A percentile compares a stretch with the other conserved stretches of the same genome.
These are phyloP conservation scores for Brachypodium distachyon DNA, from an alignment of 202 grass and related monocot genomes.

Conservation along the genomic window DNA sequence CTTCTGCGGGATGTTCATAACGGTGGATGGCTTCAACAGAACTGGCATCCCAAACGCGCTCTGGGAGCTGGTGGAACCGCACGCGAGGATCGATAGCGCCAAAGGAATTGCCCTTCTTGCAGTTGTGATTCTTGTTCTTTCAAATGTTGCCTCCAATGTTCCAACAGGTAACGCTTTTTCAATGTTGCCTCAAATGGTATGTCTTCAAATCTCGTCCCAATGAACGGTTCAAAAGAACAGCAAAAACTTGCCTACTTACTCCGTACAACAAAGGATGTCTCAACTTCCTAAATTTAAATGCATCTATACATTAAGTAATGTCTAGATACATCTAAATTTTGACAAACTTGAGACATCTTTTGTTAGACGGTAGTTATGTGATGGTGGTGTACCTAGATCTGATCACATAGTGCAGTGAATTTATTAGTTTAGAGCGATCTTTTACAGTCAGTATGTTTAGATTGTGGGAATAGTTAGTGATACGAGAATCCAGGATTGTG, in stretches of 20 bases:
- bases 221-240: not conserved
- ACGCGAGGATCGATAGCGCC: constrained; percentile 61
- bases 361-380: not conserved
- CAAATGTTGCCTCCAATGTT: constrained; percentile 94
- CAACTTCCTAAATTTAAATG: too few relatives aligned
- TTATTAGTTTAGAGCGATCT: not conserved
- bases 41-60: constrained; percentile 79
- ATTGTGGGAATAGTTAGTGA: not conserved
- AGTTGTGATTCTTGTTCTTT: constrained; percentile 73
- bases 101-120: constrained; percentile 60
- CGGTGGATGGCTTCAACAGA: constrained; percentile 80
- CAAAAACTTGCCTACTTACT: not conserved
- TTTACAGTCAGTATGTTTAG: not conserved
- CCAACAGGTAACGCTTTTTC: constrained; percentile 57
- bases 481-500: not conserved
- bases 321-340: too few relatives aligned
- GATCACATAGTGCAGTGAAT: not conserved
- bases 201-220: not conserved
- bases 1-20: constrained; percentile 99
- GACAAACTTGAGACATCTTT: too few relatives aligned
- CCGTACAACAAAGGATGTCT: too few relatives aligned
- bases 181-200: not conserved
- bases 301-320: too few relatives aligned
- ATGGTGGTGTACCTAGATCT: not conserved
- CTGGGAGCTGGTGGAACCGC: constrained; percentile 78